Evolutionary conservation across 129 eudicot species (phyloP), one percentile per base, ranked within the genome.

Genomic region (Flaveria bidentis): DNA sequence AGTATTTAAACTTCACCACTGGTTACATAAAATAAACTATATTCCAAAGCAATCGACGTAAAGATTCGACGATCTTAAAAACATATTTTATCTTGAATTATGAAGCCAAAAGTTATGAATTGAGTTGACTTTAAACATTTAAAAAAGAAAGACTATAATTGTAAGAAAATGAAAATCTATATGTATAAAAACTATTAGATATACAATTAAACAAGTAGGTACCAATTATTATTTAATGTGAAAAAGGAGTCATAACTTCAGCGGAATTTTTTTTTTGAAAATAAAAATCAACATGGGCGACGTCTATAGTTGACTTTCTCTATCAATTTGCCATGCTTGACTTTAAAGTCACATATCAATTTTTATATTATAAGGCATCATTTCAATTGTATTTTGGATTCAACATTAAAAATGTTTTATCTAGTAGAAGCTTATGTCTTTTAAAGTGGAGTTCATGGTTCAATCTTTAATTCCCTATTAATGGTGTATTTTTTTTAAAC

Each of bases 221-320:
- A 69, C 53, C 25, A 16, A 33, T 45, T 42, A 69, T 17, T 26
- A 12, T 46, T 17, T 44, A 1, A 30, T 79, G 67, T 64, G 78
- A 63, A 79, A 20, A 42, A 33, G 72, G 50, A 53, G 50, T n/a
- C 78, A 53, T 65, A 65, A 45, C 2, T 80, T 42, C 42, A 41
- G 78, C 82, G 25, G 18, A n/a, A 80, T 41, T 41, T 11, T 1
- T 28, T 2, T 15, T 71, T 63, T 18, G 71, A 26, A 62, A 22
- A 60, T 62, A 5, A 22, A 36, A 79, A 22, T 72, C 83, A 79
- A 36, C 67, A 64, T 79, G 73, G 51, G 74, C 51, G 47, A 65
- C 74, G 69, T 72, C 78, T 64, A 79, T 63, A 11, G 58, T 79
- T 64, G 83, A 72, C 78, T 73, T 30, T 39, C n/a, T 51, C 17